Percentiles rank a stretch among this genome's conserved stretches.
Evolutionary conservation across 129 eudicot genomes (phyloP).

Genomic region (Heracleum sosnowskyi): DNA sequence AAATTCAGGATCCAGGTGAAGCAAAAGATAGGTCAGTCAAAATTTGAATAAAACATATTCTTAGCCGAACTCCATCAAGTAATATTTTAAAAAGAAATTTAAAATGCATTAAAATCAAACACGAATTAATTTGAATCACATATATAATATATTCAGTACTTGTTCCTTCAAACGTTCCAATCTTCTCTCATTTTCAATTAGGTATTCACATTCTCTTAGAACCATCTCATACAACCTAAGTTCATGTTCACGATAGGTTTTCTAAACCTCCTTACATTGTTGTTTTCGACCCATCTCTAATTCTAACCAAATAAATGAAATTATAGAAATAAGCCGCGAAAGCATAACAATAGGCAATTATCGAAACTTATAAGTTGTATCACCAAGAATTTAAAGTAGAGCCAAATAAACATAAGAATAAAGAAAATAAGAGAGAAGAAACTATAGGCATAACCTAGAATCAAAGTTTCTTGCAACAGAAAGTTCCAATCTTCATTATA

Average conservation of each 20-base stretch:
- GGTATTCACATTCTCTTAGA: slow-evolving; percentile 35
- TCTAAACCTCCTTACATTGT: slow-evolving; percentile 24
- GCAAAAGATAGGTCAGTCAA: background rate
- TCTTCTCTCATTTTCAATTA: slow-evolving; percentile 43
- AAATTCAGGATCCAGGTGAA: background rate
- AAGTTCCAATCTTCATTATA: background rate
- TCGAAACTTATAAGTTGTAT: too few relatives aligned
- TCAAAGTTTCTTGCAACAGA: background rate
- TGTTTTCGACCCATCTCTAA: slow-evolving; percentile 7
- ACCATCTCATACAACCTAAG: slow-evolving; percentile 28
- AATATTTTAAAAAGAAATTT: background rate
- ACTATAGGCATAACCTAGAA: background rate
- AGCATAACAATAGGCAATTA: too few relatives aligned
- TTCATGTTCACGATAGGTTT: slow-evolving; percentile 28
- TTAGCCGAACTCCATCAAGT: background rate
- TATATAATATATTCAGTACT: slow-evolving; percentile 21
- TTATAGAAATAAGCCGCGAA: background rate
- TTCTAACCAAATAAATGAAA: background rate
- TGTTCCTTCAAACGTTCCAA: slow-evolving; percentile 37
- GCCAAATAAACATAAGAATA: background rate
- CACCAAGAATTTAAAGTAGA: background rate
- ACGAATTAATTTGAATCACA: background rate
- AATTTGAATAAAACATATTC: background rate
- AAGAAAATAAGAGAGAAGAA: background rate
- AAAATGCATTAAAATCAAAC: background rate